Percentiles rank a stretch among this genome's conserved stretches.
Conservation (phyloP, 2,329 filamentous ascomycete genomes). For the Penicillium psychrosexuale region DNA sequence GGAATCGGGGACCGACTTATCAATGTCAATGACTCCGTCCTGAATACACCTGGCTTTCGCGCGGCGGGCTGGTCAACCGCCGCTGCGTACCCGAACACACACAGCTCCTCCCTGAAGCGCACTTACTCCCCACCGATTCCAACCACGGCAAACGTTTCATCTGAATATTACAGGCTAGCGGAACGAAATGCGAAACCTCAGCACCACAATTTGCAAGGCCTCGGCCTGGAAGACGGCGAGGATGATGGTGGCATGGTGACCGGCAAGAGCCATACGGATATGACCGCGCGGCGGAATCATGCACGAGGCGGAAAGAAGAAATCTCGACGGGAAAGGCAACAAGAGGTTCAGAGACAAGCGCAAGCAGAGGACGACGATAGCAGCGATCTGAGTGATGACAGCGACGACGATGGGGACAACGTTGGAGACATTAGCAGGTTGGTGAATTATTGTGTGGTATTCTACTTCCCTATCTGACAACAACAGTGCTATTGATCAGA, state of each 20-base stretch:
- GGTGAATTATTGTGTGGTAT: slow-evolving; percentile 6
- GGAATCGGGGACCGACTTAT: slow-evolving; percentile 65
- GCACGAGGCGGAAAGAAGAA: slow-evolving; percentile 31
- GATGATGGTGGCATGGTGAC: slow-evolving; percentile 64
- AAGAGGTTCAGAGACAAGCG: slow-evolving; percentile 51
- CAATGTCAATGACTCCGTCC: slow-evolving; percentile 59
- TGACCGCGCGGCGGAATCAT: slow-evolving; percentile 49
- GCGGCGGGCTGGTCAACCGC: slow-evolving; percentile 58
- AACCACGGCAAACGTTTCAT: slow-evolving; percentile 54
- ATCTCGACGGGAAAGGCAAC: slow-evolving; percentile 40
- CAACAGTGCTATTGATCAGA: slow-evolving; percentile 71
- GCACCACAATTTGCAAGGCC: slow-evolving; percentile 25
- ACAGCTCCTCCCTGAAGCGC: slow-evolving; percentile 54
- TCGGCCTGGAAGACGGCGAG: slow-evolving; percentile 51
- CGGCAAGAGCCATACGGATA: slow-evolving; percentile 55
- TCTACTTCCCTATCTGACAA: slow-evolving; percentile 18
- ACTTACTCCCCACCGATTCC: slow-evolving; percentile 67
- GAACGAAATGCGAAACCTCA: slow-evolving; percentile 31
- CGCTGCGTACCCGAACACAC: slow-evolving; percentile 33
- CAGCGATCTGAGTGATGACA: slow-evolving; percentile 64
- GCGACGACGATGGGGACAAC: slow-evolving; percentile 58
- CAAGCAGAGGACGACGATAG: slow-evolving; percentile 63
- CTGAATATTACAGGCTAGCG: slow-evolving; percentile 60
- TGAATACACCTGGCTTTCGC: slow-evolving; percentile 64
- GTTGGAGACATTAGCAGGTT: slow-evolving; percentile 29